Evolutionary conservation across 495 filamentous ascomycete genomes (phyloP).

Genomic region (Xylaria flabelliformis): DNA sequence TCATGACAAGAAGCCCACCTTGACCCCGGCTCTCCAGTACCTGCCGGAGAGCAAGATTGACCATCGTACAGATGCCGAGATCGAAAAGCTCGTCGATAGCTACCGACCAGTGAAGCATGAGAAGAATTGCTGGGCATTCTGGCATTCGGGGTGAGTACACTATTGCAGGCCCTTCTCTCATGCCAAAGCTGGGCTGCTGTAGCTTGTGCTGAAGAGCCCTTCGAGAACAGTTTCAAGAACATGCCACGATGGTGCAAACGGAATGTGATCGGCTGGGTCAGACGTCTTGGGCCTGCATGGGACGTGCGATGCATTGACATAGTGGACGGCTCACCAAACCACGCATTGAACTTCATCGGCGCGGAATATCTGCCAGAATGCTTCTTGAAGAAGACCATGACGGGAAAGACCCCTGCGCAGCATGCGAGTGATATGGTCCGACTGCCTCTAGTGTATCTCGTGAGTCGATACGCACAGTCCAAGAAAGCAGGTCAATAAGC

Average conservation of each 20-base stretch:
- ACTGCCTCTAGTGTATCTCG: slow-evolving; percentile 39
- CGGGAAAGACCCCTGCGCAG: slow-evolving; percentile 32
- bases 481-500: neutral
- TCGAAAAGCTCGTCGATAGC: slow-evolving; percentile 8
- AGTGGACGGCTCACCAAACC: slow-evolving; percentile 26
- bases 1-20: slow-evolving; percentile 16
- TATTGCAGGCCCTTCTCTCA: neutral
- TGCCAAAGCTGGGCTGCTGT: neutral
- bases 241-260: slow-evolving; percentile 43
- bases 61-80: slow-evolving; percentile 16
- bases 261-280: slow-evolving; percentile 37
- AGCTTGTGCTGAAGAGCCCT: neutral
- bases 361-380: slow-evolving; percentile 36
- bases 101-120: slow-evolving; percentile 21
- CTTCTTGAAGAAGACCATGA: slow-evolving; percentile 40
- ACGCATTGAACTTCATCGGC: slow-evolving; percentile 32
- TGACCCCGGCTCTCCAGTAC: slow-evolving; percentile 17
- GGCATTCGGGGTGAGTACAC: slow-evolving; percentile 20
- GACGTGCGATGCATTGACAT: slow-evolving; percentile 31
- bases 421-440: slow-evolving; percentile 44
- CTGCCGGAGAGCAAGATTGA: slow-evolving; percentile 9
- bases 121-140: slow-evolving; percentile 25
- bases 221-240: slow-evolving; percentile 24
- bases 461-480: neutral
- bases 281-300: slow-evolving; percentile 32